Evolutionary conservation across 345 rosid genomes (phyloP), one percentile per base, ranked within the genome.

Genomic region (Limnanthes douglasii): DNA sequence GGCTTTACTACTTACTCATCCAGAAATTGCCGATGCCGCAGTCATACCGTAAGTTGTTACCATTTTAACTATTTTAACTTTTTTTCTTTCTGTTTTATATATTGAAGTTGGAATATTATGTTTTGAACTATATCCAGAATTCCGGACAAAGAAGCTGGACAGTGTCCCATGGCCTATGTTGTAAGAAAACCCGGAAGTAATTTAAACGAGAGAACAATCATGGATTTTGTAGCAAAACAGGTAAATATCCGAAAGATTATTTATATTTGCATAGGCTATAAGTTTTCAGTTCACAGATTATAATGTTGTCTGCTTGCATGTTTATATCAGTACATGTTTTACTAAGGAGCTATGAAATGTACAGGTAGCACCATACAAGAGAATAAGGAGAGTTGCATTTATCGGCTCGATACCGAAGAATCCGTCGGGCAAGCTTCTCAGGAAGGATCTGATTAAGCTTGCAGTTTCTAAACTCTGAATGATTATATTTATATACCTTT

Each of bases 401-500:
- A 29, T 35, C 6, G 48, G 54, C 27, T 67, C 84, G 18, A 55
- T 88, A 33, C 98, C 94, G 10, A 88, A 79, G 65, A 88, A 84
- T 53, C 75, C 84, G 2, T 88, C 95, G 0, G 97, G 98, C 39
- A 88, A 88, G 73, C 79, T 88, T 47, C 72, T 84, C 9, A 68
- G 98, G 41, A 88, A 80, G 62, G 98, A 88, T 53, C 75, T 88
- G 36, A 84, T 84, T 19, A 72, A 74, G 77, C 65, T 79, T 4
- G 95, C 95, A n/a, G 65, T 77, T 38, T 72, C 95, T 42, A 84
- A 72, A n/a, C n/a, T n/a, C n/a, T n/a, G n/a, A n/a, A n/a, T n/a
- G n/a, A n/a, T n/a, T n/a, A n/a, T n/a, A n/a, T n/a, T n/a, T n/a
- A n/a, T n/a, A n/a, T n/a, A n/a, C n/a, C n/a, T n/a, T n/a, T n/a